Conservation (phyloP, 805 yeast species). For the Sugiyamaella mastotermitis region DNA sequence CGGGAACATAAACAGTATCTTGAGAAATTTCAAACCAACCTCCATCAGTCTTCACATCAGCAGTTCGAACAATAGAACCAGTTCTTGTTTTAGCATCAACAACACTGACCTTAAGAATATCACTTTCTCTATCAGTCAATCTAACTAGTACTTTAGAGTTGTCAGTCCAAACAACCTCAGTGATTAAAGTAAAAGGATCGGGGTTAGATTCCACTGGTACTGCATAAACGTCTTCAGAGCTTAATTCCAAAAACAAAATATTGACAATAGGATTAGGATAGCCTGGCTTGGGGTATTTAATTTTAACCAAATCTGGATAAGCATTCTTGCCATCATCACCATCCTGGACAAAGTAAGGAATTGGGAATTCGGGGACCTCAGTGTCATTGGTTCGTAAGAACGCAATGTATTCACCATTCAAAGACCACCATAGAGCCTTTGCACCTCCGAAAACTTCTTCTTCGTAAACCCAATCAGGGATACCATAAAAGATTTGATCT, state of each 20-base stretch:
- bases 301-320: slow-evolving; percentile 54
- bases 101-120: slow-evolving; percentile 50
- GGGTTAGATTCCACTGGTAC: slow-evolving; percentile 35
- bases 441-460: slow-evolving; percentile 77
- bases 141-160: slow-evolving; percentile 45
- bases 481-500: slow-evolving; percentile 69
- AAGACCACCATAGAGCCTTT: slow-evolving; percentile 84
- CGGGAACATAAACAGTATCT: slow-evolving; percentile 53
- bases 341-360: slow-evolving; percentile 64
- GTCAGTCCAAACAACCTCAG: slow-evolving; percentile 72
- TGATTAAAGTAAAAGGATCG: slow-evolving; percentile 44
- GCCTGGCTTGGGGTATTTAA: slow-evolving; percentile 86
- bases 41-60: slow-evolving; percentile 38
- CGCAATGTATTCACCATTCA: slow-evolving; percentile 57
- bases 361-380: slow-evolving; percentile 61
- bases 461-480: slow-evolving; percentile 93
- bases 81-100: slow-evolving; percentile 39
- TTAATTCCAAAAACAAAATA: slow-evolving; percentile 41
- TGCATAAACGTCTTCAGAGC: slow-evolving; percentile 21
- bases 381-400: slow-evolving; percentile 69
- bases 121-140: slow-evolving; percentile 61
- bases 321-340: slow-evolving; percentile 25
- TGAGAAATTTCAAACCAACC: slow-evolving; percentile 79
- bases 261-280: slow-evolving; percentile 64
- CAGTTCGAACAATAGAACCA: slow-evolving; percentile 42